phyloP scores from a whole-genome alignment of 495 filamentous ascomycete species.

The Filosporella fistucella region DNA sequence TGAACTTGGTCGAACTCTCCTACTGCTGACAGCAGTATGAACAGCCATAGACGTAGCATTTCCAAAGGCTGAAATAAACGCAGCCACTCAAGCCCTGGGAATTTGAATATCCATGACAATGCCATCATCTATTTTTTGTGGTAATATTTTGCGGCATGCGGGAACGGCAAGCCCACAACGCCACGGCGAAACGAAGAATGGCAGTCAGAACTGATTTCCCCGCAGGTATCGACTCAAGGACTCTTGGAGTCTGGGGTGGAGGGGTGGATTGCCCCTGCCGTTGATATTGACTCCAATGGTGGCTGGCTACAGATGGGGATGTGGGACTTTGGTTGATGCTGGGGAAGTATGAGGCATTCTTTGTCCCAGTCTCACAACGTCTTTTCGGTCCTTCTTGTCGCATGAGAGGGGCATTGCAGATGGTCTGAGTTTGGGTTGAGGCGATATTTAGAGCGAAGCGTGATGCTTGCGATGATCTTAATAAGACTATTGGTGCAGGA shows the following conservation, averaged over 20 bases:
- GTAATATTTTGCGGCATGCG: neutral
- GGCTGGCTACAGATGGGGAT: neutral
- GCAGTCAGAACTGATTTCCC: neutral
- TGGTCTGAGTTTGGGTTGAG: neutral
- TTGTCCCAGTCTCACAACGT: neutral
- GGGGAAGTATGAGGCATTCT: neutral
- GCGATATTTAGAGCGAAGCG: neutral
- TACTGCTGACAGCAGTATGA: neutral
- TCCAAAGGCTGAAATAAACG: neutral
- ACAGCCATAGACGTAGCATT: neutral
- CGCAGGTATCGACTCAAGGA: no score
- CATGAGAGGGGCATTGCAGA: no score
- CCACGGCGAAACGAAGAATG: neutral
- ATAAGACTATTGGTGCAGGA: neutral
- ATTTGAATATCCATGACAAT: neutral
- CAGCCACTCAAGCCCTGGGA: neutral
- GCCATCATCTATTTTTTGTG: no score
- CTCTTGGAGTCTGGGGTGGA: no score
- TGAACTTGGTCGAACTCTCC: neutral
- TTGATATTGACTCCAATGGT: no score
- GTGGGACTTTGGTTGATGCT: neutral
- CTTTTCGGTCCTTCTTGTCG: neutral
- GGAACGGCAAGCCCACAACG: neutral
- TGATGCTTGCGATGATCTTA: neutral
- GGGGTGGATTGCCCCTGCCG: no score